Evolutionary conservation across 768 basidiomycete species (phyloP), one percentile per base, ranked within the genome.

Genomic region (Leucosporidium scottii): DNA sequence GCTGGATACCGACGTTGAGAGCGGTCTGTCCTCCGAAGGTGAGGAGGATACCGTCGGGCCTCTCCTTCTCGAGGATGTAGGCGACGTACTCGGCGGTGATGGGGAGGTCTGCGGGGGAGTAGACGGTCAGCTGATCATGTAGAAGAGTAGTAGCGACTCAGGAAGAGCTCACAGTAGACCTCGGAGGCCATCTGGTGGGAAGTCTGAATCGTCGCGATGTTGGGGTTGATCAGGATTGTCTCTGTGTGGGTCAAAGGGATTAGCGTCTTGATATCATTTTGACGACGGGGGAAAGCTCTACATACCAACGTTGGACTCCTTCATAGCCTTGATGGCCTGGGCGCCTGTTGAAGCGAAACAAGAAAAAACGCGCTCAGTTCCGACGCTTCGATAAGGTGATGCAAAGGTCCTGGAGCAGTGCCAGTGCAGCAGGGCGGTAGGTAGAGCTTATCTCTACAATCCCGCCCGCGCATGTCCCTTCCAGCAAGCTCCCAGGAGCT

Each of bases 11-110:
- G 67, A 98, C 96, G 76, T 99, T 99, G 70, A 99, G 82, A 4
- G 96, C 96, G 72, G 91, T 92, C 79, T 98, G 96, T 25, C 96
- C 96, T 78, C 96, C 96, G 74, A 99, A 98, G 17, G 96, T 98
- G 67, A 99, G 85, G 47, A 99, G 82, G 73, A 99, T 90, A 69
- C 96, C 96, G 77, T 98, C 96, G 0, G 96, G 96, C 13, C 93
- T 84, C 81, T 98, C 96, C 81, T 94, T 96, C 82, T 99, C 96
- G 78, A 98, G 82, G 31, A 99, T 92, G 76, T 97, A 97, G 69
- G 96, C 94, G 71, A 99, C 96, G 79, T 98, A 98, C 79, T 98
- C 96, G 61, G 90, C 81, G 0, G 96, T 97, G 75, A 99, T 85
- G 57, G 96, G 96, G 47, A 99, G 80, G 81, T 98, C 70, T 71